Conservation (phyloP, 352 stramenopile species). For the Pythium monospermum region DNA sequence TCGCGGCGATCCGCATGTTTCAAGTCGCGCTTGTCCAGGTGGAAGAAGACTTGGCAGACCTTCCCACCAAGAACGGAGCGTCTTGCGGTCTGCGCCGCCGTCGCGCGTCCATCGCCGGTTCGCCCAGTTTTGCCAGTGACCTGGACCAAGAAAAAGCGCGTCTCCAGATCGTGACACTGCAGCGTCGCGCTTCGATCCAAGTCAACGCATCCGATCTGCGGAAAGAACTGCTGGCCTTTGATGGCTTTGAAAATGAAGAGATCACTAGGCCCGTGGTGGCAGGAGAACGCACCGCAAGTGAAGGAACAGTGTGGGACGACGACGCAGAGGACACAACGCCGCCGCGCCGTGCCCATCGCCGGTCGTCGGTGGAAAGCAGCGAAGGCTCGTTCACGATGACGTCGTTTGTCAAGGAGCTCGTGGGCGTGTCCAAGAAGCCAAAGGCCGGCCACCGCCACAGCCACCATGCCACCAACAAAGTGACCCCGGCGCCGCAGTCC, state of each 20-base stretch:
- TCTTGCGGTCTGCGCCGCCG: too few species aligned
- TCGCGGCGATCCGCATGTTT: slow-evolving; percentile 22
- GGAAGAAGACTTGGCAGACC: slow-evolving; percentile 1
- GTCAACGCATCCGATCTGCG: slow-evolving; percentile 3
- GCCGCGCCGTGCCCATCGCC: not conserved
- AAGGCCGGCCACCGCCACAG: too few species aligned
- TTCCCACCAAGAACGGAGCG: too few species aligned
- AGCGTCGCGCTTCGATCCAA: slow-evolving; percentile 12
- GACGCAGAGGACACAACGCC: slow-evolving; percentile 4
- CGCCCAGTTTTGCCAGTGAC: not conserved
- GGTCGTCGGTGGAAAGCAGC: not conserved
- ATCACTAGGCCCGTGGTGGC: not conserved
- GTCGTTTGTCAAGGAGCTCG: slow-evolving; percentile 9
- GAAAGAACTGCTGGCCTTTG: slow-evolving; percentile 13
- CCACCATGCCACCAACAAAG: too few species aligned
- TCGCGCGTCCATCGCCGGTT: slow-evolving; percentile 4
- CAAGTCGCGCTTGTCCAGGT: slow-evolving; percentile 3
- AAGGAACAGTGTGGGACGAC: not conserved
- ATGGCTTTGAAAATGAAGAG: slow-evolving; percentile 13
- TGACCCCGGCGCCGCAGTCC: too few species aligned
- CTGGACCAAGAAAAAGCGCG: slow-evolving; percentile 2
- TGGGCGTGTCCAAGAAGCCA: too few species aligned
- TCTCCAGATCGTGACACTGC: not conserved
- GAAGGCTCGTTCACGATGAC: slow-evolving; percentile 10
- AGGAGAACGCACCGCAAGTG: not conserved